Percentiles rank a stretch among this genome's conserved stretches.
Evolutionary conservation across 2,329 filamentous ascomycete genomes (phyloP).

Genomic region (Pseudogymnoascus sp.): DNA sequence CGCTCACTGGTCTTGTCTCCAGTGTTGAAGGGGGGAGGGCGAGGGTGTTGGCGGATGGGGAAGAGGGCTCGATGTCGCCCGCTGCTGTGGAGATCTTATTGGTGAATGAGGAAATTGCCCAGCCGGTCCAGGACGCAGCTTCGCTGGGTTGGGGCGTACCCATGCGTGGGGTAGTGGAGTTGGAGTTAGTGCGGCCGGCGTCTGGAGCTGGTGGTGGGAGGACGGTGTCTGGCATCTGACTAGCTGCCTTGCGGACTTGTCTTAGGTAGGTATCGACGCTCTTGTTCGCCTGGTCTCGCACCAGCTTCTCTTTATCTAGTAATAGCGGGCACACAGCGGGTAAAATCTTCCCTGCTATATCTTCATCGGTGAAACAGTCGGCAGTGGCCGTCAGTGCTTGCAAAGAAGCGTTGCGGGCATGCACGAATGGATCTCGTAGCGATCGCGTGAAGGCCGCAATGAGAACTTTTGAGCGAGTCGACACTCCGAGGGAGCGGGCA

Average conservation of each 20-base stretch:
- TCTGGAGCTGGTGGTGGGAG: constrained; percentile 54
- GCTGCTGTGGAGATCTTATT: constrained; percentile 82
- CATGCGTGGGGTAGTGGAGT: constrained; percentile 58
- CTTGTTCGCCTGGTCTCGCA: constrained; percentile 86
- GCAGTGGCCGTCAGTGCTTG: constrained; percentile 78
- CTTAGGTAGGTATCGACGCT: constrained; percentile 80
- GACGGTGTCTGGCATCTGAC: constrained; percentile 71
- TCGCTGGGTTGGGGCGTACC: constrained; percentile 63
- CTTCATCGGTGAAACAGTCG: constrained; percentile 83
- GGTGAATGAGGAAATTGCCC: constrained; percentile 97
- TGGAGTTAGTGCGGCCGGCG: constrained; percentile 37
- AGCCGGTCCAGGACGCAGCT: constrained; percentile 75
- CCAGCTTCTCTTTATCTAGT: constrained; percentile 90
- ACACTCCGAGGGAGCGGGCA: constrained; percentile 73
- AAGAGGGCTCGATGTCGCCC: constrained; percentile 66
- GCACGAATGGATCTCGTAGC: constrained; percentile 86
- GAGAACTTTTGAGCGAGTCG: constrained; percentile 80
- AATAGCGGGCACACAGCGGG: constrained; percentile 77
- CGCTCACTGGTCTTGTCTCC: constrained; percentile 30
- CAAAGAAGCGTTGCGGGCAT: constrained; percentile 82
- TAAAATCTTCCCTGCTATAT: constrained; percentile 75
- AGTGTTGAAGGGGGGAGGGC: constrained; percentile 34
- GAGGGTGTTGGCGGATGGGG: constrained; percentile 38
- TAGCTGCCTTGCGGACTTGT: constrained; percentile 71
- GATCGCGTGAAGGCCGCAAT: constrained; percentile 87